Percentiles rank a stretch among this genome's conserved stretches.
Conservation (phyloP, 495 filamentous ascomycete species). For the Xylaria nigripes region DNA sequence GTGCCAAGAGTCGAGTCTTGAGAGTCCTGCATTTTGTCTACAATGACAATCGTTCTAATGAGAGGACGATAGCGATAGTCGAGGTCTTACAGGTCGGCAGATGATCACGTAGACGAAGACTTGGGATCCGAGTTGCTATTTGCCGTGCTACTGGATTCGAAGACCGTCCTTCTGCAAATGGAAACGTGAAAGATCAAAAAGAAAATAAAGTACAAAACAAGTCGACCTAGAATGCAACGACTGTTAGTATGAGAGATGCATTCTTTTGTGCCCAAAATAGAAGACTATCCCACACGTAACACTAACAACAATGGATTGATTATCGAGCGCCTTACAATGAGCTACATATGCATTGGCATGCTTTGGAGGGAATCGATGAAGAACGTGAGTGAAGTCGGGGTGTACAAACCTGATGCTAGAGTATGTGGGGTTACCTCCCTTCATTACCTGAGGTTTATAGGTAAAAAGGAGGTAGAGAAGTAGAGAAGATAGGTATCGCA, state of each 20-base stretch:
- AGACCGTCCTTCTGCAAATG: neutral
- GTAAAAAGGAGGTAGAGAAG: neutral
- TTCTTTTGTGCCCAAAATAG: neutral
- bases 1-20: constrained; percentile 64
- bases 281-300: neutral
- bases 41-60: neutral
- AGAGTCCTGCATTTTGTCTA: constrained; percentile 53
- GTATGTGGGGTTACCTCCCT: neutral
- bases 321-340: neutral
- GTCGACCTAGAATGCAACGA: constrained; percentile 18
- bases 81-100: neutral
- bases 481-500: neutral
- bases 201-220: constrained; percentile 6
- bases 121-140: neutral
- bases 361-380: neutral
- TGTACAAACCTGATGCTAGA: constrained; percentile 20
- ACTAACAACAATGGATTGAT: neutral
- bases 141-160: neutral
- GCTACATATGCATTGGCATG: neutral
- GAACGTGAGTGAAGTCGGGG: constrained; percentile 11
- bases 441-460: constrained; percentile 4
- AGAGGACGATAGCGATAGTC: neutral
- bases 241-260: constrained; percentile 19
- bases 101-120: neutral
- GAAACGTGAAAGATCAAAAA: constrained; percentile 11